A percentile compares a stretch with the other conserved stretches of the same genome.
phyloP scores from a whole-genome alignment of 352 stramenopile species.

The Phytophthora capsici region DNA sequence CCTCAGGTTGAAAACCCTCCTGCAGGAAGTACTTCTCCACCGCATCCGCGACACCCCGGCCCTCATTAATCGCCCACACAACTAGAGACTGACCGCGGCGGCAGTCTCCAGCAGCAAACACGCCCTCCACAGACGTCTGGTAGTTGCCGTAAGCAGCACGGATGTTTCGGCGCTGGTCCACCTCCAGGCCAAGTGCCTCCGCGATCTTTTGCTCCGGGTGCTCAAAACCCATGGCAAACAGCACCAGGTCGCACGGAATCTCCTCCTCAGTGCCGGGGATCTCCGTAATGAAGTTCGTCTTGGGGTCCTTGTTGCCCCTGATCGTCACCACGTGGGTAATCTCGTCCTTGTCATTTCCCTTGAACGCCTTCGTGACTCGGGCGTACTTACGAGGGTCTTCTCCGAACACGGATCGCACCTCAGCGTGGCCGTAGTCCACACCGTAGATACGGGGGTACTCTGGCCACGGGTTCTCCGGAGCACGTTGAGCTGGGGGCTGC shows the following conservation, averaged over 20 bases:
- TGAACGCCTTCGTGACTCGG: constrained; percentile 80
- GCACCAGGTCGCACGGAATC: constrained; percentile 94
- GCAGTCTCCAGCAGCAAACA: constrained; percentile 98
- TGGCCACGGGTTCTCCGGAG: constrained; percentile 96
- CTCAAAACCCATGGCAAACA: constrained; percentile 98
- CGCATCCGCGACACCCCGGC: constrained; percentile 91
- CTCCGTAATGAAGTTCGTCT: constrained; percentile 74
- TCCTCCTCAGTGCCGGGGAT: constrained; percentile 92
- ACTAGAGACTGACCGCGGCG: constrained; percentile 97
- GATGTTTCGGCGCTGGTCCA: constrained; percentile 96
- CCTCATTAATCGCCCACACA: constrained; percentile 99
- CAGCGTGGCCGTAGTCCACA: constrained; percentile 98
- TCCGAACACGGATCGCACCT: constrained; percentile 93
- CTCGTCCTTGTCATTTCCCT: constrained; percentile 76
- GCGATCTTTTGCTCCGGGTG: constrained; percentile 93
- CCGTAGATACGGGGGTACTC: constrained; percentile 98
- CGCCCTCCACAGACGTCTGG: constrained; percentile 93
- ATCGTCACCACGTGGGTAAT: constrained; percentile 82
- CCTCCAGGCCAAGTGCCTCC: constrained; percentile 89
- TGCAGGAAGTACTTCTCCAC: constrained; percentile 87
- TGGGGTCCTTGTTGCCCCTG: constrained; percentile 58
- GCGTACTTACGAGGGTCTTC: constrained; percentile 90
- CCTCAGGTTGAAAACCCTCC: constrained; percentile 79
- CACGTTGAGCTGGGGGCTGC: constrained; percentile 89
- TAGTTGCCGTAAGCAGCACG: constrained; percentile 94